Conservation (phyloP, 768 basidiomycete genomes). For the Leccinum truebloodii region DNA sequence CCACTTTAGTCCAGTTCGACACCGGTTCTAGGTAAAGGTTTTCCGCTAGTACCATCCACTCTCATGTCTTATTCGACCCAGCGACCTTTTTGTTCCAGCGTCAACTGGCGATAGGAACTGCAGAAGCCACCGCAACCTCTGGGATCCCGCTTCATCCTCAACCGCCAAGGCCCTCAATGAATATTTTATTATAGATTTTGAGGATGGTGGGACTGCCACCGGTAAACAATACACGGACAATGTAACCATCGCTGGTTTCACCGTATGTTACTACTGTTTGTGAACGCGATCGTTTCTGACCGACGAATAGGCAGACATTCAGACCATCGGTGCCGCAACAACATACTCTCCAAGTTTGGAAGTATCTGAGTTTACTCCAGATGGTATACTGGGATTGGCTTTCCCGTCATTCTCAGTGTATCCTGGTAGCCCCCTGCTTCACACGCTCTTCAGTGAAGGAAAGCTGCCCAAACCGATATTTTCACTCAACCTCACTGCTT, state of each 20-base stretch:
- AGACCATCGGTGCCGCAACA: slow-evolving; percentile 12
- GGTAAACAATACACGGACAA: slow-evolving; percentile 42
- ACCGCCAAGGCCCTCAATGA: too few relatives aligned
- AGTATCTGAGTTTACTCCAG: neutral
- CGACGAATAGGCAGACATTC: slow-evolving; percentile 6
- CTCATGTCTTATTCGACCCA: too few relatives aligned
- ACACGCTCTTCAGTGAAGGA: slow-evolving; percentile 16
- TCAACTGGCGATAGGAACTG: too few relatives aligned
- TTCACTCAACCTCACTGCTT: too few relatives aligned
- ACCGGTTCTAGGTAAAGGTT: too few relatives aligned
- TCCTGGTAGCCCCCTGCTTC: slow-evolving; percentile 29
- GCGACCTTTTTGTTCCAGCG: too few relatives aligned
- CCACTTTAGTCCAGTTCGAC: too few relatives aligned
- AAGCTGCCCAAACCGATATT: too few relatives aligned
- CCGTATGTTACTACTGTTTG: neutral
- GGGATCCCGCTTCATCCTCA: too few relatives aligned
- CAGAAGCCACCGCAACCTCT: too few relatives aligned
- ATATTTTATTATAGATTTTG: too few relatives aligned
- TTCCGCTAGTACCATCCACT: too few relatives aligned
- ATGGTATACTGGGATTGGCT: slow-evolving; percentile 28
- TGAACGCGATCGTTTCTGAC: neutral
- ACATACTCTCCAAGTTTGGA: slow-evolving; percentile 4
- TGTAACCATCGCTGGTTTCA: slow-evolving; percentile 7
- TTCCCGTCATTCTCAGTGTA: slow-evolving; percentile 29
- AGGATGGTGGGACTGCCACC: neutral